Evolutionary conservation across 306 rosid species (phyloP).

Genomic region (Castanopsis chinensis): DNA sequence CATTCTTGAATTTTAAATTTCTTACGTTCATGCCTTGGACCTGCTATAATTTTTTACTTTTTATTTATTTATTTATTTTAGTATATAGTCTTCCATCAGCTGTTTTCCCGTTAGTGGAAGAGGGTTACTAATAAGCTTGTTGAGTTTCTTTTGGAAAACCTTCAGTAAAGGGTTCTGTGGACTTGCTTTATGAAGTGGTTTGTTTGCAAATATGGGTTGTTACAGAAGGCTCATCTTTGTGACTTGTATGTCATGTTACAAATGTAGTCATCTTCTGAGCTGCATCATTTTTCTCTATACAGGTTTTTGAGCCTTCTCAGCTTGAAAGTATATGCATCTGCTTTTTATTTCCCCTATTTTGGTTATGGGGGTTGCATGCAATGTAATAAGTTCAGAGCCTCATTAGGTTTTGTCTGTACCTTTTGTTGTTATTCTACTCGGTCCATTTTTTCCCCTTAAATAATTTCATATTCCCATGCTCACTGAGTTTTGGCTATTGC

Average conservation of each 20-base stretch:
- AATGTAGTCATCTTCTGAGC: not conserved
- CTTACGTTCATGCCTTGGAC: too few relatives aligned
- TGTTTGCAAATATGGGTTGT: not conserved
- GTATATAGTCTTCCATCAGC: too few relatives aligned
- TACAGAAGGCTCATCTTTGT: not conserved
- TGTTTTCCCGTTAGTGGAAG: not conserved
- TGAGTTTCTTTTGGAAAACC: not conserved
- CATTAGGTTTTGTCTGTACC: constrained; percentile 37
- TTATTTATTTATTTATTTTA: too few relatives aligned
- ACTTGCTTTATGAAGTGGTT: not conserved
- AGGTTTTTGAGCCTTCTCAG: not conserved
- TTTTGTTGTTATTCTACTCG: not conserved
- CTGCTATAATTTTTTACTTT: too few relatives aligned
- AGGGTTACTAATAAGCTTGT: not conserved
- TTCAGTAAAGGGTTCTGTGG: not conserved
- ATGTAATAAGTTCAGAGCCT: not conserved
- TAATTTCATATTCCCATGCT: not conserved
- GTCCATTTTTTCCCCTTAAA: not conserved
- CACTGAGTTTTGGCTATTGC: constrained; percentile 24
- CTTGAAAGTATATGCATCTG: not conserved
- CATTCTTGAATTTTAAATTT: too few relatives aligned
- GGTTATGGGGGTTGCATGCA: not conserved
- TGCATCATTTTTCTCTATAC: not conserved
- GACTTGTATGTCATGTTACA: not conserved
- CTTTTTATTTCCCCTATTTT: not conserved